A percentile compares a stretch with the other conserved stretches of the same genome.
These are phyloP conservation scores for Fulvia fulva DNA, from an alignment of 2,329 filamentous ascomycete genomes.

Conservation along the genomic window DNA sequence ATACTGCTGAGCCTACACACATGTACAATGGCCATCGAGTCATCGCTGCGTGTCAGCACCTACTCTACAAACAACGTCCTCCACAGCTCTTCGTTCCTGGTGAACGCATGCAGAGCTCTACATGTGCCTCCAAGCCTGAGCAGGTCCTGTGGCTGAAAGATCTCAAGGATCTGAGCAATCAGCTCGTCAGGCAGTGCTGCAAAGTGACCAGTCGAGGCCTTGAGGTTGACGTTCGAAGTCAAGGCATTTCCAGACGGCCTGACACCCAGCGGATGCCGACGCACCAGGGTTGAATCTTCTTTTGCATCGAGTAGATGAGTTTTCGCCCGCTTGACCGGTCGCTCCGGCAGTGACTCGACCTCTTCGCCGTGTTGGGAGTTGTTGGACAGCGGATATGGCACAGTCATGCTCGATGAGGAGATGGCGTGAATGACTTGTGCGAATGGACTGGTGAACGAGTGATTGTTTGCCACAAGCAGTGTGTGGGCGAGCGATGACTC, in stretches of 20 bases:
- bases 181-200: conserved; percentile 74
- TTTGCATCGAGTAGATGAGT: conserved; percentile 7
- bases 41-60: conserved; percentile 41
- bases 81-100: conserved; percentile 82
- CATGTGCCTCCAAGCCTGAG: conserved; percentile 70
- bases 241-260: conserved; percentile 85
- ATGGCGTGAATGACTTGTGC: not conserved
- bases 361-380: conserved; percentile 4
- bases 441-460: not conserved
- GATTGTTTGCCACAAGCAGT: conserved; percentile 5
- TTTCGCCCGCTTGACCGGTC: conserved; percentile 20
- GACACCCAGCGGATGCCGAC: conserved; percentile 74
- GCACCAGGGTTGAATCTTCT: conserved; percentile 50
- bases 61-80: conserved; percentile 80
- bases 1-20: conserved; percentile 19
- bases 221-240: conserved; percentile 62
- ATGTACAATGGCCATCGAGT: not conserved
- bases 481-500: too few relatives aligned
- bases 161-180: conserved; percentile 70
- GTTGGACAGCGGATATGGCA: not conserved
- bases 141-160: conserved; percentile 61
- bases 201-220: conserved; percentile 62
- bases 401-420: conserved; percentile 11
- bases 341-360: conserved; percentile 10
- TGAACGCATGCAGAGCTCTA: conserved; percentile 82